Percentiles rank a stretch among this genome's conserved stretches.
Evolutionary conservation across 2,329 filamentous ascomycete species (phyloP).

Genomic region (Bipolaris cookei): DNA sequence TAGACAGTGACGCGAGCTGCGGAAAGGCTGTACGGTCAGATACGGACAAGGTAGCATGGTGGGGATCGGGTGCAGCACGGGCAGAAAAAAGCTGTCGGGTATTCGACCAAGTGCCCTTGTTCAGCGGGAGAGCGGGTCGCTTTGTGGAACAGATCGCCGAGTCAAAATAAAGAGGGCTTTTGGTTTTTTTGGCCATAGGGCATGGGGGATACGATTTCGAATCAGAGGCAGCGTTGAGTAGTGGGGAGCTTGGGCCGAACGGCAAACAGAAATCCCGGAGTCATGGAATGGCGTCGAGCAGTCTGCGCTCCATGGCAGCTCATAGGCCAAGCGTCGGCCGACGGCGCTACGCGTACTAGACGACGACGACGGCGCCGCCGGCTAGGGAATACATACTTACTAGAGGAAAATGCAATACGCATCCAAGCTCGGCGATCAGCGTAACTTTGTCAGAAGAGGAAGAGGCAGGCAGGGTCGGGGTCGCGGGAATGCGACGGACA

Average conservation of each 20-base stretch:
- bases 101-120: constrained; percentile 32
- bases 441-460: constrained; percentile 11
- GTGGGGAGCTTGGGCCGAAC: constrained; percentile 30
- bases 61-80: constrained; percentile 45
- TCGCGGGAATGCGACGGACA: constrained; percentile 30
- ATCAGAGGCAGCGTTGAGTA: constrained; percentile 18
- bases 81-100: constrained; percentile 25
- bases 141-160: constrained; percentile 46
- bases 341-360: constrained; percentile 18
- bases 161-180: constrained; percentile 18
- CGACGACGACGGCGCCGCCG: constrained; percentile 8
- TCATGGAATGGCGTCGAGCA: constrained; percentile 26
- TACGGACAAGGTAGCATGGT: constrained; percentile 41
- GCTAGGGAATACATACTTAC: constrained; percentile 13
- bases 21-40: constrained; percentile 41
- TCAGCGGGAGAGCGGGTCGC: constrained; percentile 41
- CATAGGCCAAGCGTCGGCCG: constrained; percentile 13
- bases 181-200: constrained; percentile 28
- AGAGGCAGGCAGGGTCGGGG: constrained; percentile 17
- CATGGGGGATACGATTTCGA: constrained; percentile 13
- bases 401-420: constrained; percentile 31
- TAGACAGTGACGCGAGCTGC: constrained; percentile 41
- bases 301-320: constrained; percentile 16
- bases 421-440: constrained; percentile 33
- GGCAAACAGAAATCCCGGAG: constrained; percentile 30